Base-by-base conservation (phyloP, 331 rosid genomes). In the Malus hybrid region DNA sequence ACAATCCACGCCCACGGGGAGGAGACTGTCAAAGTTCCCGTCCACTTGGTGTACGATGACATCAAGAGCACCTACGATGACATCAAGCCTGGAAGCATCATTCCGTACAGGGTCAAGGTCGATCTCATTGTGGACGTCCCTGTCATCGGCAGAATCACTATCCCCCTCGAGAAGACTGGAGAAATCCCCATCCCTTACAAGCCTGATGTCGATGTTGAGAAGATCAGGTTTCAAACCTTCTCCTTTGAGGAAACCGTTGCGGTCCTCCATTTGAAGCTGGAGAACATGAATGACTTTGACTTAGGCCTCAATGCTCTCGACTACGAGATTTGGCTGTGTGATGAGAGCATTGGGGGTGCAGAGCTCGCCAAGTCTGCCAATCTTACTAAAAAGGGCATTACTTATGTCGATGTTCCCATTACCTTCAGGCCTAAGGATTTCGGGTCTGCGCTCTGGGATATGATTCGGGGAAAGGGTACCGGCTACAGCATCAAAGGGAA, bases 391-490 rank as follows among this genome's bases (percentile, higher is more conserved):
- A 86, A 73, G 42, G 98, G 93, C 19, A 68, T 88, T 60, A 78
- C 53, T 73, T 77, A 83, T 68, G 82, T 95, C 32, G 93, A 90
- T 26, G 19, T 92, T 70, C 99, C 99, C 6, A 79, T 95, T 68
- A 89, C 93, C 78, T 95, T 95, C 78, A 89, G 86, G 89, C 99
- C 98, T 4, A 90, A 95, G 90, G 98, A 92, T 71, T 88, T 90
- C 19, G 98, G 99, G 26, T 92, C 97, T 77, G 99, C 98, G 2
- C 73, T 95, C 16, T 95, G 99, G 99, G 97, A 92, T 81, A 95
- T 92, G 93, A 92, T 95, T 22, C 88, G 99, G 76, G 98, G 98
- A 76, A 86, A 20, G 77, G 98, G 99, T 10, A 92, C 91, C 0
- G 93, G 93, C 76, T 95, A 95, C 83, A 65, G 83, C 83, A 70